These are phyloP conservation scores for Myriosclerotinia duriaeana DNA, from an alignment of 2,329 filamentous ascomycete genomes.

Conservation along the genomic window DNA sequence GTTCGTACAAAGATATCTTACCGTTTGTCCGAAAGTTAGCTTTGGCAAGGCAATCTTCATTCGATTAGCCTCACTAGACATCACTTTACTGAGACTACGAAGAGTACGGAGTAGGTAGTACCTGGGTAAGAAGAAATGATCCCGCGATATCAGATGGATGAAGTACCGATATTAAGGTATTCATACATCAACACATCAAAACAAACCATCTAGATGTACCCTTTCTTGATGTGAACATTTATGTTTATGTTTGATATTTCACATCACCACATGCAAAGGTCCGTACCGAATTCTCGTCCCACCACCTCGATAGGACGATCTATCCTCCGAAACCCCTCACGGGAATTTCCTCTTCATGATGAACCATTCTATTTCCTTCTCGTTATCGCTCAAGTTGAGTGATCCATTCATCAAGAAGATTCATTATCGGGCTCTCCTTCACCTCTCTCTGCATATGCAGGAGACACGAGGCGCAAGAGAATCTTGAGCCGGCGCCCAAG, in stretches of 20 bases:
- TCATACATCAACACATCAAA: background rate
- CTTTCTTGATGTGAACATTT: background rate
- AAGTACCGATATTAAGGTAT: background rate
- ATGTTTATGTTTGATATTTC: background rate
- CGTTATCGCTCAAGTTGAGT: constrained; percentile 2
- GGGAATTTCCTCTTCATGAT: background rate
- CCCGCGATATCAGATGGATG: background rate
- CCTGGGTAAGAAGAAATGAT: too few species aligned
- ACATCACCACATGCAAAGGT: constrained; percentile 8
- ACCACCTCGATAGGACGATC: background rate
- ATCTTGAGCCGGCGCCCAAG: background rate
- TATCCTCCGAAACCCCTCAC: constrained; percentile 5
- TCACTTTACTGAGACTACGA: background rate
- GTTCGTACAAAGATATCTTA: background rate
- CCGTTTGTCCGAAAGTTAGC: constrained; percentile 1
- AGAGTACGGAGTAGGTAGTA: too few species aligned
- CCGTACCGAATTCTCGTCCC: constrained; percentile 3
- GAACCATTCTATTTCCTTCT: background rate
- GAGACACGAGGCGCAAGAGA: background rate
- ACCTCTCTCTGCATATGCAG: background rate
- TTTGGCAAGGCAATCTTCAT: background rate
- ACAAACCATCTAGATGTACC: background rate
- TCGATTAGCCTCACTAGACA: background rate
- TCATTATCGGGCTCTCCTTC: background rate
- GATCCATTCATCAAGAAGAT: background rate